Conservation (phyloP, 768 basidiomycete genomes). For the Russula abietina region DNA sequence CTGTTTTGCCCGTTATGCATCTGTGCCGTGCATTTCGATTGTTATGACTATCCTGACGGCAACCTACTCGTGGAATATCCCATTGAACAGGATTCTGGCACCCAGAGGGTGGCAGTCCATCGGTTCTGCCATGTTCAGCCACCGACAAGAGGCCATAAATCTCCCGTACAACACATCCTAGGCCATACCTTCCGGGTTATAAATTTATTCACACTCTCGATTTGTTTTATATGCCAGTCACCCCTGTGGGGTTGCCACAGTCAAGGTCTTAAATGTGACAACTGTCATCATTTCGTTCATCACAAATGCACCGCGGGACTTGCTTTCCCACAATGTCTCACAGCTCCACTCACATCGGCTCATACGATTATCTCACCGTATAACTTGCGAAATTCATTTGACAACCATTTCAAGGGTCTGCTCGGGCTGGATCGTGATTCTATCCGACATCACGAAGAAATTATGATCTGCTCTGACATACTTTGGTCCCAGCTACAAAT, state of each 20-base stretch:
- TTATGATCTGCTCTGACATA: conserved; percentile 52
- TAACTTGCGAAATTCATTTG: conserved; percentile 51
- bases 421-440: conserved; percentile 43
- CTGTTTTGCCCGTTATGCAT: conserved; percentile 67
- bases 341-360: conserved; percentile 36
- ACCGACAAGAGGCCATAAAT: conserved; percentile 28
- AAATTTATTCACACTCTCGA: conserved; percentile 68
- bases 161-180: conserved; percentile 28
- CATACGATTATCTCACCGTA: conserved; percentile 49
- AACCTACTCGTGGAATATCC: conserved; percentile 52
- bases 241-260: conserved; percentile 68
- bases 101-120: conserved; percentile 55
- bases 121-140: conserved; percentile 50
- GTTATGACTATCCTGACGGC: conserved; percentile 67
- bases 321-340: conserved; percentile 38
- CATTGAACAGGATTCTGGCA: conserved; percentile 38
- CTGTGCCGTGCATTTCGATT: conserved; percentile 68
- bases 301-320: conserved; percentile 38
- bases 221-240: conserved; percentile 58
- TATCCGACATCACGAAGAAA: conserved; percentile 55
- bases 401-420: conserved; percentile 44
- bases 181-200: conserved; percentile 51
- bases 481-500: conserved; percentile 66
- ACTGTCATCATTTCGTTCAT: conserved; percentile 61
- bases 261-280: conserved; percentile 60